phyloP scores from a whole-genome alignment of 768 basidiomycete genomes.

The Astraeus odoratus region DNA sequence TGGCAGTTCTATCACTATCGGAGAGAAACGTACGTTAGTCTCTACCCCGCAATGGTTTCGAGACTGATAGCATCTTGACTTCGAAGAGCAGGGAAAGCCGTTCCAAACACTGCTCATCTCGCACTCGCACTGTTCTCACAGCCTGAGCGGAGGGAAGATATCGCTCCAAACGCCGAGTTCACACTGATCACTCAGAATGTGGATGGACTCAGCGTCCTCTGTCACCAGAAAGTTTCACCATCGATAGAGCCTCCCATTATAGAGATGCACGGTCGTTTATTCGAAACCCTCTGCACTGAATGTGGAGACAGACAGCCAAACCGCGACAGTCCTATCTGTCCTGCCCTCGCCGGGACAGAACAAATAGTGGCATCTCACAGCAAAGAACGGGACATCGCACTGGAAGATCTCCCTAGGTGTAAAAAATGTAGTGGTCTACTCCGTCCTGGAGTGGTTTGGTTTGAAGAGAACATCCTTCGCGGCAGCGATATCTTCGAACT shows the following conservation, averaged over 20 bases:
- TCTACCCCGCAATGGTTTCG: background rate
- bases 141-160: background rate
- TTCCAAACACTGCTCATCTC: background rate
- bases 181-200: background rate
- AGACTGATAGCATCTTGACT: too few relatives aligned
- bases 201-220: background rate
- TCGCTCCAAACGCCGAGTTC: background rate
- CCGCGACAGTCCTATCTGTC: slow-evolving; percentile 12
- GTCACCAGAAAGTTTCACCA: background rate
- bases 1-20: background rate
- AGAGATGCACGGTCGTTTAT: slow-evolving; percentile 27
- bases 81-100: background rate
- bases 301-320: slow-evolving; percentile 7
- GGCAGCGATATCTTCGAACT: slow-evolving; percentile 35
- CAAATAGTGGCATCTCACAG: slow-evolving; percentile 14
- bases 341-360: slow-evolving; percentile 15
- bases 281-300: slow-evolving; percentile 15
- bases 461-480: slow-evolving; percentile 39
- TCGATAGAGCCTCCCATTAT: background rate
- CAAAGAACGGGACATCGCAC: slow-evolving; percentile 27
- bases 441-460: slow-evolving; percentile 55
- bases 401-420: slow-evolving; percentile 38
- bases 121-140: background rate
- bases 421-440: slow-evolving; percentile 35
- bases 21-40: background rate